Evolutionary conservation across 768 basidiomycete genomes (phyloP), one percentile per base, ranked within the genome.

Genomic region (Rhizopogon vulgaris): DNA sequence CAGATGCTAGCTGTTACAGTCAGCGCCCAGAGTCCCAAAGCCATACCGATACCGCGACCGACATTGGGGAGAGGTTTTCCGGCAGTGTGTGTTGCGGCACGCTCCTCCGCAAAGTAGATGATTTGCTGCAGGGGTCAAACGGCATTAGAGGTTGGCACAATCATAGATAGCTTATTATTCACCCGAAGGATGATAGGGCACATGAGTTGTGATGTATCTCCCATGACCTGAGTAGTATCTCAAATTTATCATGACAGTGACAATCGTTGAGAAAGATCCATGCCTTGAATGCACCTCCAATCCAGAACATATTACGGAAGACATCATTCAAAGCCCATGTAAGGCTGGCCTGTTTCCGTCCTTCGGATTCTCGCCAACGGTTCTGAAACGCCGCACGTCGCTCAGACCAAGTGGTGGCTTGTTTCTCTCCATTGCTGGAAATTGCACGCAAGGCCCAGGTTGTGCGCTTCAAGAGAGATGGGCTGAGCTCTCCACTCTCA

Each of bases 101-200:
- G 71, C 18, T 71, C 68, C 59, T 83, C 76, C 4, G 76, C 74
- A 55, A 82, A 85, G 56, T 78, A 76, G 60, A 86, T 85, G 61
- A 86, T 77, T 4, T 75, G 68, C 79, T 81, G 48, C 5, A 42
- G 38, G 34, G 14, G 47, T 34, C 42, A 39, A 41, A 24, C n/a
- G 12, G 24, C 3, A 42, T 52, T 8, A 52, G 34, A 30, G 5
- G 38, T 27, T n/a, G 5, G 4, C 2, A 32, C 11, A 25, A 15
- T 3, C 25, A 9, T 27, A 36, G 24, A 36, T 17, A 27, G 15
- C 9, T 32, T 12, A 1, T 0, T 15, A 39, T 58, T 32, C 60
- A 79, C 80, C 69, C 79, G 82, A 41, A 83, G 76, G 17, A 86
- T 55, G 22, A 87, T 62, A 1, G 85, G 84, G 4, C 78, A 77